Evolutionary conservation across 2,329 filamentous ascomycete genomes (phyloP).

Genomic region (Chaetomiaceae sp.): DNA sequence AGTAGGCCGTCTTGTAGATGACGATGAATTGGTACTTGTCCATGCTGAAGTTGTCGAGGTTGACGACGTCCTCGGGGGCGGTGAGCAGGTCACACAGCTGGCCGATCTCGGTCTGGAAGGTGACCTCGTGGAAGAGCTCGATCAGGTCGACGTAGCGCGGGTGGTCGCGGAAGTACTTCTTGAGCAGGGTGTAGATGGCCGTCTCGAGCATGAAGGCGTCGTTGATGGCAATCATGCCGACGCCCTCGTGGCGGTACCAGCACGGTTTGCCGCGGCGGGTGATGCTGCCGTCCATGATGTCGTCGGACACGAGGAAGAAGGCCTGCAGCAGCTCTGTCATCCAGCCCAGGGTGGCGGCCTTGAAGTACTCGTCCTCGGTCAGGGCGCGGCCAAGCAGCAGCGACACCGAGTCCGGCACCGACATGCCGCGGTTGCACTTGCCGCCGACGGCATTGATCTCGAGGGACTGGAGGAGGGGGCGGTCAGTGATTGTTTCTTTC

Average conservation of each 20-base stretch:
- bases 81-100: constrained; percentile 94
- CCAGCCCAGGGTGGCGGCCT: constrained; percentile 86
- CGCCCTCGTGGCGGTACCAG: constrained; percentile 87
- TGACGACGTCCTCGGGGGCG: constrained; percentile 86
- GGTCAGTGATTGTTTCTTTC: constrained; percentile 1
- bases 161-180: constrained; percentile 88
- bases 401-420: constrained; percentile 84
- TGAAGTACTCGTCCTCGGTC: constrained; percentile 78
- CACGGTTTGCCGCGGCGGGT: constrained; percentile 91
- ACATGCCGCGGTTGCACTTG: constrained; percentile 99
- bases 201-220: constrained; percentile 95
- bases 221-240: constrained; percentile 97
- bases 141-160: constrained; percentile 84
- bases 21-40: constrained; percentile 98
- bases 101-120: constrained; percentile 91
- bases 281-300: constrained; percentile 97
- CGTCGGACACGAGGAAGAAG: constrained; percentile 97
- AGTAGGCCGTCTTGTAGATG: constrained; percentile 99
- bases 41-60: constrained; percentile 92
- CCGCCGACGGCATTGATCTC: constrained; percentile 85
- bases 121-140: constrained; percentile 93
- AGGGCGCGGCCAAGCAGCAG: constrained; percentile 70
- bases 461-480: constrained; percentile 55
- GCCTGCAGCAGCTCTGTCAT: constrained; percentile 97
- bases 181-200: constrained; percentile 83